phyloP scores from a whole-genome alignment of 148 eudicot species.

The Chenopodium formosanum region DNA sequence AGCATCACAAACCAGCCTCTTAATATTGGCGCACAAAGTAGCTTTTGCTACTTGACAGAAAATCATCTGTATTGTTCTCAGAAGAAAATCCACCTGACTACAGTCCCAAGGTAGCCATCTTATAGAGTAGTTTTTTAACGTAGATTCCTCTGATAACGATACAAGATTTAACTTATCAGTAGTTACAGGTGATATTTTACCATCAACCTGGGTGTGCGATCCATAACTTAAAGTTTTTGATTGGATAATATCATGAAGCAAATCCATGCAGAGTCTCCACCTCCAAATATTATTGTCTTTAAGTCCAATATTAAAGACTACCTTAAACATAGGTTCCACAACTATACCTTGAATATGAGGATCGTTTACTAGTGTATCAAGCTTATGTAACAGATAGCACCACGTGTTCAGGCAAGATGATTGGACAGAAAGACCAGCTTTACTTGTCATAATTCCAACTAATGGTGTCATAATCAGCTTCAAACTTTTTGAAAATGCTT shows the following conservation, averaged over 20 bases:
- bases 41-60: constrained; percentile 35
- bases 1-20: constrained; percentile 35
- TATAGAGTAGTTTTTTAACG: constrained; percentile 47
- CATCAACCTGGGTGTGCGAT: constrained; percentile 20
- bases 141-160: constrained; percentile 25
- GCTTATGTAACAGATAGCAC: constrained; percentile 85
- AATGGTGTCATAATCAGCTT: constrained; percentile 89
- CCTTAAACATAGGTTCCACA: constrained; percentile 68
- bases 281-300: constrained; percentile 47
- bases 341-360: constrained; percentile 44
- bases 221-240: constrained; percentile 35
- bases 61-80: constrained; percentile 42
- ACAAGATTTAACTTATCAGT: constrained; percentile 19
- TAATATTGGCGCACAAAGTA: constrained; percentile 35
- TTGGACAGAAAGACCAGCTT: constrained; percentile 61
- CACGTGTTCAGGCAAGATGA: constrained; percentile 77
- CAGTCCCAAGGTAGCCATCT: constrained; percentile 64
- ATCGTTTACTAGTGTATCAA: constrained; percentile 51
- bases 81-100: constrained; percentile 52
- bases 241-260: constrained; percentile 48
- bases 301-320: constrained; percentile 45
- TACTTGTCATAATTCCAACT: constrained; percentile 60
- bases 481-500: constrained; percentile 42
- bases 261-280: constrained; percentile 59
- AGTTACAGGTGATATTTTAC: constrained; percentile 20